phyloP scores from a whole-genome alignment of 495 filamentous ascomycete species.

The Hypomontagnella submonticulosa region DNA sequence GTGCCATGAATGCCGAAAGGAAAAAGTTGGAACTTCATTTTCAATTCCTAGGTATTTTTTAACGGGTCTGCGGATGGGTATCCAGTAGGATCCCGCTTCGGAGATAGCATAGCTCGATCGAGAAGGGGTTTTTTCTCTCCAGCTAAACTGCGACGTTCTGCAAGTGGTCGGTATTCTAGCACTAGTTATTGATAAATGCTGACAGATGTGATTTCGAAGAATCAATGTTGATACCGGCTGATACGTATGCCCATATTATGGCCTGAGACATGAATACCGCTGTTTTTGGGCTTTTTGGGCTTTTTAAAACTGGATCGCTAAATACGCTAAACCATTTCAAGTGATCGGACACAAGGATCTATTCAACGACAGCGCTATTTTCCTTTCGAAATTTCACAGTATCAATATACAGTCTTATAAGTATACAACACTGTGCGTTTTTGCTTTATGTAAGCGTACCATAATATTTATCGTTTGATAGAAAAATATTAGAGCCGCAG shows the following conservation, averaged over 20 bases:
- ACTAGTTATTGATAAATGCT: conserved; percentile 19
- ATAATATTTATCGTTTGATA: too few relatives aligned
- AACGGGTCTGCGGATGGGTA: conserved; percentile 18
- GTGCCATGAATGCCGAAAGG: conserved; percentile 19
- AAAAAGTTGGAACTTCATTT: neutral
- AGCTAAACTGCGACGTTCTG: conserved; percentile 5
- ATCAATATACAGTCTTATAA: too few relatives aligned
- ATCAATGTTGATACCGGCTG: conserved; percentile 1
- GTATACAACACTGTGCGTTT: too few relatives aligned
- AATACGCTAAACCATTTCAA: too few relatives aligned
- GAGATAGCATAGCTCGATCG: conserved; percentile 30
- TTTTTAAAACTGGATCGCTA: too few relatives aligned
- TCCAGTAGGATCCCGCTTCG: conserved; percentile 27
- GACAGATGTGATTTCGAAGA: conserved; percentile 1
- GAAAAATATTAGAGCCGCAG: too few relatives aligned
- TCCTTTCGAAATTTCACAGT: too few relatives aligned
- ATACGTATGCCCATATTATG: conserved; percentile 7
- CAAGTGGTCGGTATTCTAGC: conserved; percentile 6
- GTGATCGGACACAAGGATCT: too few relatives aligned
- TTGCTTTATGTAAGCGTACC: too few relatives aligned
- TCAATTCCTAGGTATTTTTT: neutral
- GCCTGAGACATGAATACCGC: conserved; percentile 38
- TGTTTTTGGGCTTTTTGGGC: too few relatives aligned
- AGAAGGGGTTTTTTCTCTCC: conserved; percentile 4
- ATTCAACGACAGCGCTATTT: too few relatives aligned